Evolutionary conservation across 129 eudicot species (phyloP), one percentile per base, ranked within the genome.

Genomic region (Deinandra increscens): DNA sequence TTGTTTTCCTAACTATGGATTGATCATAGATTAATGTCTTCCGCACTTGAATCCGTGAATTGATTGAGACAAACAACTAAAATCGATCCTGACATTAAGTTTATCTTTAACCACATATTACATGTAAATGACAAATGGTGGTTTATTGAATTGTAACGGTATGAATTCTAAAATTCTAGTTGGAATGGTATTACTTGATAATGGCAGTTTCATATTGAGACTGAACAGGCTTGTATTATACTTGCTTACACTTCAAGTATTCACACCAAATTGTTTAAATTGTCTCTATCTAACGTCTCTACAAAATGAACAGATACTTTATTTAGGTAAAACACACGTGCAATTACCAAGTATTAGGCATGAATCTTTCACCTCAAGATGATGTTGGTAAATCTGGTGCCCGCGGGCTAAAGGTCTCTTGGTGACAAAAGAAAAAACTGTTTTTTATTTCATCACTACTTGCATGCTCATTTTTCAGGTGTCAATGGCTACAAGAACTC

Each of bases 401-500:
- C 44, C 7, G 39, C 7, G n/a, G 58, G 66, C 46, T 33, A 45
- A 66, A 53, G 41, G 37, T 72, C 77, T 60, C 38, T 14, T 36
- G 19, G 23, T 62, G 42, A 49, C 64, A 37, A 4, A 33, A 64
- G 41, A 23, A 19, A 19, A 46, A 46, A 58, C 8, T 50, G 41
- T 31, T 18, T 23, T 45, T 59, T 17, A 7, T 69, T 68, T 64
- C 29, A 51, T 54, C 44, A 69, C 67, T 56, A 29, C 31, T 59
- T 61, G 13, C 72, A 54, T 79, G 68, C 60, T 50, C 45, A n/a
- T 60, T 34, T 58, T 79, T 75, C 81, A 93, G 98, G 97, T 93
- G 61, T 93, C 98, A 51, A 93, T 93, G 98, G 98, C 95, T 79
- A 79, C 22, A 86, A 89, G 98, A 87, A 93, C 98, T 68, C 91